Evolutionary conservation across 1,139 yeast species (phyloP).

Genomic region (Pichia sp.): DNA sequence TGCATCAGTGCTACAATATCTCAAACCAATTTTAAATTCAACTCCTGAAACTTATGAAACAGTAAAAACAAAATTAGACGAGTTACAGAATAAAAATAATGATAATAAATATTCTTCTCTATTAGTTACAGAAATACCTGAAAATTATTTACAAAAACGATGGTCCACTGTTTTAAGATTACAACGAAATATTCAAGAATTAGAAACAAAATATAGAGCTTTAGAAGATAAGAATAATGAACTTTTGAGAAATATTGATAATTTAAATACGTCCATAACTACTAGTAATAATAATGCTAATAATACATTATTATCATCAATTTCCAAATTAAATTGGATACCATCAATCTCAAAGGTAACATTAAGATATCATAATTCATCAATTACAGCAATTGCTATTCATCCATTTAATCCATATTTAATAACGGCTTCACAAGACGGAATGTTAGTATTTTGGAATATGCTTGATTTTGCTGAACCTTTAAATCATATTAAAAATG

Average conservation of each 20-base stretch:
- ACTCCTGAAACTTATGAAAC: slow-evolving; percentile 3
- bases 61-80: background rate
- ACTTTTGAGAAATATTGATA: slow-evolving; percentile 10
- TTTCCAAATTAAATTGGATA: slow-evolving; percentile 52
- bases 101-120: background rate
- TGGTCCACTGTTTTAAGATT: slow-evolving; percentile 84
- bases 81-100: background rate
- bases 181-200: slow-evolving; percentile 66
- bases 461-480: slow-evolving; percentile 60
- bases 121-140: slow-evolving; percentile 30
- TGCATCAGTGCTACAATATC: slow-evolving; percentile 16
- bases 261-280: background rate
- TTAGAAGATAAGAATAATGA: slow-evolving; percentile 21
- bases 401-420: slow-evolving; percentile 69
- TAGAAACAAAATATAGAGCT: slow-evolving; percentile 30
- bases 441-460: slow-evolving; percentile 72
- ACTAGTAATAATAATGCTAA: background rate
- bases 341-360: slow-evolving; percentile 51
- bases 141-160: slow-evolving; percentile 60
- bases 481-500: slow-evolving; percentile 53
- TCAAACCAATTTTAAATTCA: slow-evolving; percentile 10
- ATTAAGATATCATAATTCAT: slow-evolving; percentile 51
- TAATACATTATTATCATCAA: background rate
- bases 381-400: slow-evolving; percentile 58
- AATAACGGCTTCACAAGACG: slow-evolving; percentile 68